These are phyloP conservation scores for Persicaria maculosa DNA, from an alignment of 148 eudicot species.

Conservation along the genomic window DNA sequence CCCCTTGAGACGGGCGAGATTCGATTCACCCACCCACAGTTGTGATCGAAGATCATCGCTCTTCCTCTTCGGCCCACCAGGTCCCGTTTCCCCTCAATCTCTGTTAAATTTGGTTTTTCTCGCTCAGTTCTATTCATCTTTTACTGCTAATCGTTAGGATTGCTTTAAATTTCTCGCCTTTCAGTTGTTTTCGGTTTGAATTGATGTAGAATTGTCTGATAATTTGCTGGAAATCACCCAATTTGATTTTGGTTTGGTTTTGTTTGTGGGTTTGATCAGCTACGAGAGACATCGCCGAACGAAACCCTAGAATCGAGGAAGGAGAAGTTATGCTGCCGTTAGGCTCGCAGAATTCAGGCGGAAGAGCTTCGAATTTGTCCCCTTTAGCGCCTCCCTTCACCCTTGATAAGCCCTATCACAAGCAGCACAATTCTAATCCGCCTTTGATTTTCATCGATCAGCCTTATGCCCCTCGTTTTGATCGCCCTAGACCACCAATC, in stretches of 20 bases:
- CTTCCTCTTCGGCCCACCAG: background rate
- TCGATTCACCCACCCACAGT: background rate
- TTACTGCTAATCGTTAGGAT: background rate
- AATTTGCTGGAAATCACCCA: background rate
- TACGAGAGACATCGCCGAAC: background rate
- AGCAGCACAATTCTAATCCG: constrained; percentile 39
- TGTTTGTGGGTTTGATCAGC: background rate
- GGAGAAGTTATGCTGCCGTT: constrained; percentile 11
- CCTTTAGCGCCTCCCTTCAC: constrained; percentile 84
- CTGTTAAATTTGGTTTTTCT: background rate
- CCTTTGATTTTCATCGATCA: constrained; percentile 33
- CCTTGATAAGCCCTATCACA: constrained; percentile 50
- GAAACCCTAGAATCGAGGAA: constrained; percentile 3
- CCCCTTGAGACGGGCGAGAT: background rate
- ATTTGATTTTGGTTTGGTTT: background rate
- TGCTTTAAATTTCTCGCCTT: background rate
- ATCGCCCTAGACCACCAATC: constrained; percentile 23
- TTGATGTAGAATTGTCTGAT: too few species aligned
- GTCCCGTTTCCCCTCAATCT: background rate
- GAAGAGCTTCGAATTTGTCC: constrained; percentile 58
- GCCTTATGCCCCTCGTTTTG: constrained; percentile 32
- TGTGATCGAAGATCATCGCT: background rate
- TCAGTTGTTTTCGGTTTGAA: background rate
- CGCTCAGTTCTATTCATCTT: background rate
- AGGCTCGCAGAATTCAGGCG: constrained; percentile 37